Conservation (phyloP, 495 filamentous ascomycete species). For the Trichocladium uniseriatum region DNA sequence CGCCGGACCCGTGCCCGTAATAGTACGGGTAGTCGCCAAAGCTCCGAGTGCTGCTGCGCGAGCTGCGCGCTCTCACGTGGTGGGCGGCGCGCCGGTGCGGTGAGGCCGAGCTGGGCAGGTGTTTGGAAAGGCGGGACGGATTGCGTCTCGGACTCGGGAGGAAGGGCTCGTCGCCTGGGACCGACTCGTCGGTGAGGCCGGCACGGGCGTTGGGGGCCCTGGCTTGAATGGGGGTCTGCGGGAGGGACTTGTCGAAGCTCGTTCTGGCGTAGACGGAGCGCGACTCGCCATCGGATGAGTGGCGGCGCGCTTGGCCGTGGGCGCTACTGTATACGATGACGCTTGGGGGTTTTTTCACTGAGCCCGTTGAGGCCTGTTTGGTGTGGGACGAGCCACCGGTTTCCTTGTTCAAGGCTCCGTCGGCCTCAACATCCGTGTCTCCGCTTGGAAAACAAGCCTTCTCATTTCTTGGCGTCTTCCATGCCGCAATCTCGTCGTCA, state of each 20-base stretch:
- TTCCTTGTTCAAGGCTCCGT: conserved; percentile 15
- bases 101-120: conserved; percentile 23
- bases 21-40: conserved; percentile 25
- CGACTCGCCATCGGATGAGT: conserved; percentile 29
- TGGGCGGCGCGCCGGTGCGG: conserved; percentile 14
- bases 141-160: conserved; percentile 30
- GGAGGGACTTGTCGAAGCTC: conserved; percentile 34
- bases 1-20: background rate
- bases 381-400: conserved; percentile 20
- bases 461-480: conserved; percentile 31
- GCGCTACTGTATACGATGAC: conserved; percentile 38
- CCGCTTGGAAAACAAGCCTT: conserved; percentile 12
- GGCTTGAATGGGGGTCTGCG: conserved; percentile 36
- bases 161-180: conserved; percentile 41
- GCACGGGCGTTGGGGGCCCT: conserved; percentile 39
- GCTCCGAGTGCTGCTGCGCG: conserved; percentile 35
- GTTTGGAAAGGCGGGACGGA: conserved; percentile 36
- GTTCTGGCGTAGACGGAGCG: conserved; percentile 7
- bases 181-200: conserved; percentile 40
- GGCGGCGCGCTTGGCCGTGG: conserved; percentile 9
- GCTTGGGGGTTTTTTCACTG: conserved; percentile 34
- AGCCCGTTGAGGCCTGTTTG: conserved; percentile 31
- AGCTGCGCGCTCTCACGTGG: conserved; percentile 29
- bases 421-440: conserved; percentile 17
- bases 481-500: conserved; percentile 44